These are phyloP conservation scores for Coniochaeta sp. DNA, from an alignment of 2,329 filamentous ascomycete species.

Conservation along the genomic window DNA sequence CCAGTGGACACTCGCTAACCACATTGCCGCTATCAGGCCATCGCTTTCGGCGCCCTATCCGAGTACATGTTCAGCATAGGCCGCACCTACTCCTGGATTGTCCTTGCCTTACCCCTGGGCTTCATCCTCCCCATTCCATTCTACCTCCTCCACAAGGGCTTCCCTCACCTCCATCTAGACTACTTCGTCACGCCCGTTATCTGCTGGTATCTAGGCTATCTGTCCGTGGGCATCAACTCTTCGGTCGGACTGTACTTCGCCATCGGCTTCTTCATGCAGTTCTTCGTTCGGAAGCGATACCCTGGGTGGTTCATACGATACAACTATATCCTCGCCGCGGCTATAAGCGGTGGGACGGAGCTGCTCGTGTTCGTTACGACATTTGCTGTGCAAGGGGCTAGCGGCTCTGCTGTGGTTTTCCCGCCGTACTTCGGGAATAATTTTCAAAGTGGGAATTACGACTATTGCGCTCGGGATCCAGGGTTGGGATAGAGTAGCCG, in stretches of 20 bases:
- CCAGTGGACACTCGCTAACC: conserved; percentile 2
- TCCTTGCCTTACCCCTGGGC: conserved; percentile 32
- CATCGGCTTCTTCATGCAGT: conserved; percentile 23
- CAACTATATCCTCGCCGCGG: conserved; percentile 19
- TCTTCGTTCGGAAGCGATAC: conserved; percentile 16
- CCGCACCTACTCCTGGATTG: conserved; percentile 27
- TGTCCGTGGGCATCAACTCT: conserved; percentile 33
- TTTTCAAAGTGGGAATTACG: neutral
- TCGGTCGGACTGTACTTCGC: conserved; percentile 23
- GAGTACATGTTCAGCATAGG: conserved; percentile 32
- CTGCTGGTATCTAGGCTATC: conserved; percentile 30
- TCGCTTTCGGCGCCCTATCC: conserved; percentile 17
- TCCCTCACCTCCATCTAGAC: conserved; percentile 17
- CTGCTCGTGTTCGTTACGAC: conserved; percentile 14
- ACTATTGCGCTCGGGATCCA: neutral
- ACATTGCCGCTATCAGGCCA: conserved; percentile 24
- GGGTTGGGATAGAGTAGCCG: neutral
- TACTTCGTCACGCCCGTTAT: conserved; percentile 34
- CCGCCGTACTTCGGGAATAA: neutral
- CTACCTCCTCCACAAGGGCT: conserved; percentile 17
- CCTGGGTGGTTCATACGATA: conserved; percentile 20
- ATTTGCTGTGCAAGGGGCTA: neutral
- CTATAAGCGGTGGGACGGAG: conserved; percentile 18
- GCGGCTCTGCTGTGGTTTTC: neutral
- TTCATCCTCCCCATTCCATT: conserved; percentile 33